Base-by-base conservation (phyloP, 2,329 filamentous ascomycete species). In the Microdochium paspali region DNA sequence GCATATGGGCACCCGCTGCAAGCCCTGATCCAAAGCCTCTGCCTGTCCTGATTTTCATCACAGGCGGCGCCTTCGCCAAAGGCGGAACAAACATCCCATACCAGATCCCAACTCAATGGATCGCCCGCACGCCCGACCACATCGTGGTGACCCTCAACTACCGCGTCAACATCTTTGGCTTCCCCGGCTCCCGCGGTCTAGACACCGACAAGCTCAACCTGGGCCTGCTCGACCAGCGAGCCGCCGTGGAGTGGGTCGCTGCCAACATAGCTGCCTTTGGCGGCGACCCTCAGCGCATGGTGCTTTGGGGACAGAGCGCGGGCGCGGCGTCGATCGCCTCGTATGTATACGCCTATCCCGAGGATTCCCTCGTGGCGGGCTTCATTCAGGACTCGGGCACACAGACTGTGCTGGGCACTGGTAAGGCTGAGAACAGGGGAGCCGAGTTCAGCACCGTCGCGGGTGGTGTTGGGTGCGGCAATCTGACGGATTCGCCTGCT, bases 341-440 rank as follows among this genome's bases (percentile, higher is more conserved):
- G 18, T 51, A 49, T 25, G 42, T 28, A 2, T 54, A 25, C 42
- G 46, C 49, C 5, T 50, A 51, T n/a, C 45, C 40, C 6, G 24
- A 47, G n/a, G 49, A 58, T 44, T 62, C 60, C 18, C 62, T 62
- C 15, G 65, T 66, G 40, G 65, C 62, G 49, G 65, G 60, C 35
- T 62, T 61, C 52, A 66, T 57, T 50, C 58, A 58, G 21, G 51
- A 54, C 31, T 55, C 55, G 24, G 64, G 65, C 47, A 66, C 57
- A 53, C 58, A 58, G 30, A 66, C 63, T 10, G 67, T 26, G 6
- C 23, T 24, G 3, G 23, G 23, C 23, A 24, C 6, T 20, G 42
- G 42, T 20, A 18, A 24, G 7, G 23, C n/a, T 23, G n/a, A n/a
- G n/a, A n/a, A n/a, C n/a, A n/a, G n/a, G n/a, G n/a, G n/a, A n/a